Evolutionary conservation across 2,329 filamentous ascomycete species (phyloP).

Genomic region (Trichophyton schoenleinii): DNA sequence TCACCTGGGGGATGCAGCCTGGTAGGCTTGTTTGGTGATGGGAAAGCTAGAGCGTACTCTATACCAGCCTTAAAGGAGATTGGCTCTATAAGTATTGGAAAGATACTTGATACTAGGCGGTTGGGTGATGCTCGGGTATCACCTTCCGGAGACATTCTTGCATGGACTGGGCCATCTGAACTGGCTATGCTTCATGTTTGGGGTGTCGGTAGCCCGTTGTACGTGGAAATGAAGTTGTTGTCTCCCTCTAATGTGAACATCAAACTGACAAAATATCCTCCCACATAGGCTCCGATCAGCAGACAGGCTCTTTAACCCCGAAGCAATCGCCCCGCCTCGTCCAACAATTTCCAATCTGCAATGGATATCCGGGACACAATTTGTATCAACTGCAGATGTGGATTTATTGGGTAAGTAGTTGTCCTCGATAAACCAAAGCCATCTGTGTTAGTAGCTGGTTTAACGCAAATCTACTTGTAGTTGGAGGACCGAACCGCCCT

Average conservation of each 20-base stretch:
- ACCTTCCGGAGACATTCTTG: conserved; percentile 66
- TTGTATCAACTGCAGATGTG: conserved; percentile 74
- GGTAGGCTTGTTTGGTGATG: conserved; percentile 74
- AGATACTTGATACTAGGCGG: conserved; percentile 62
- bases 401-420: conserved; percentile 56
- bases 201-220: conserved; percentile 57
- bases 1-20: conserved; percentile 67
- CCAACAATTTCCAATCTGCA: conserved; percentile 92
- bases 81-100: conserved; percentile 48
- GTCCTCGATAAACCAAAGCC: no score
- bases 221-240: conserved; percentile 25
- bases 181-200: conserved; percentile 72
- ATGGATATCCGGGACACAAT: conserved; percentile 92
- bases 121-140: conserved; percentile 59
- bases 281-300: conserved; percentile 35
- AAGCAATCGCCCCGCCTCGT: conserved; percentile 59
- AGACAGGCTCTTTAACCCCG: conserved; percentile 70
- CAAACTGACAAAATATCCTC: background rate
- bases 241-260: background rate
- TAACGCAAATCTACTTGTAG: conserved; percentile 19
- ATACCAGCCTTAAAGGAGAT: conserved; percentile 85
- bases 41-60: conserved; percentile 64
- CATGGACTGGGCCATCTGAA: conserved; percentile 81
- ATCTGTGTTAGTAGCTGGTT: background rate
- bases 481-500: conserved; percentile 77